Conservation (phyloP, 2,329 filamentous ascomycete genomes). For the Pseudocercospora fijiensis region DNA sequence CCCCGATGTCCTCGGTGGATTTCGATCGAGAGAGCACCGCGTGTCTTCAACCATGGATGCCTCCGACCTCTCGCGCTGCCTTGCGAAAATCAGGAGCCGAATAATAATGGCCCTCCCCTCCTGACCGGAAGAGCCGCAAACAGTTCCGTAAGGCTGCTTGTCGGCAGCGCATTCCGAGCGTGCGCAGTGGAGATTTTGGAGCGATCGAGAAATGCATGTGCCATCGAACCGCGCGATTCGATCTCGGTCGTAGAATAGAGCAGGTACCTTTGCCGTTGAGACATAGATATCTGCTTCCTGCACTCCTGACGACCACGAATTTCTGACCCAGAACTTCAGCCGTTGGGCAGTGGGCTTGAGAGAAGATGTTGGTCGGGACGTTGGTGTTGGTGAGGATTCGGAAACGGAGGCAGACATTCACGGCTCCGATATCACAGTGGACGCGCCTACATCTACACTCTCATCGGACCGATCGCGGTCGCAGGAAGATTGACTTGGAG, state of each 20-base stretch:
- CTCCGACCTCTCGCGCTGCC: not conserved
- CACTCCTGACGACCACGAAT: not conserved
- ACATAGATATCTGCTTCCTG: not conserved
- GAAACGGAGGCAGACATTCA: not conserved
- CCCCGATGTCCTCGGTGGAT: slow-evolving; percentile 1
- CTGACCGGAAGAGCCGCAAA: slow-evolving; percentile 6
- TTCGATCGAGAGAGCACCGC: slow-evolving; percentile 4
- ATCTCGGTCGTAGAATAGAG: not conserved
- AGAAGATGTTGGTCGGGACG: not conserved
- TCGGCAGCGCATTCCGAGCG: slow-evolving; percentile 1
- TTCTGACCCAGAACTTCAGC: not conserved
- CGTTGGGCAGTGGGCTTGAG: not conserved
- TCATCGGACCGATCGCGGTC: not conserved
- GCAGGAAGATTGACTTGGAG: too few relatives aligned
- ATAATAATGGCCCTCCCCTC: not conserved
- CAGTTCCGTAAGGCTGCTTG: not conserved
- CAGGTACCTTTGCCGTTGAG: slow-evolving; percentile 5
- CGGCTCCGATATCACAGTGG: not conserved
- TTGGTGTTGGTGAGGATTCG: not conserved
- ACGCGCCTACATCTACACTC: not conserved
- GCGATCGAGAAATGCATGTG: slow-evolving; percentile 5
- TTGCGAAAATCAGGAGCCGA: not conserved
- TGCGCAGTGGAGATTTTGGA: not conserved
- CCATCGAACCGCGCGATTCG: not conserved
- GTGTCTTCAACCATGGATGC: slow-evolving; percentile 1